A percentile compares a stretch with the other conserved stretches of the same genome.
phyloP scores from a whole-genome alignment of 306 rosid species.

The Nissolia schottii region DNA sequence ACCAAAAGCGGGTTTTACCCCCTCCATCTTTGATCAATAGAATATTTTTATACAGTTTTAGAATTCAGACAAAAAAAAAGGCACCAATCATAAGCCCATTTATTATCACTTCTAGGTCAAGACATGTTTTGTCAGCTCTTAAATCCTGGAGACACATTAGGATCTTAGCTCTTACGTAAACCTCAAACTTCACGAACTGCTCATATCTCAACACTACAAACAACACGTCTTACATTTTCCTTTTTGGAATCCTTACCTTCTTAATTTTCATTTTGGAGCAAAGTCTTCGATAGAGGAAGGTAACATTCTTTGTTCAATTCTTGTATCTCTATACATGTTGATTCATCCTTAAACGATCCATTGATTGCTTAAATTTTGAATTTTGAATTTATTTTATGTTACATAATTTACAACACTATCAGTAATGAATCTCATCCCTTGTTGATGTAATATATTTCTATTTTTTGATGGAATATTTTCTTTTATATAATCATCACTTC shows the following conservation, averaged over 20 bases:
- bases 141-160: too few relatives aligned
- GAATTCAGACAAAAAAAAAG: too few relatives aligned
- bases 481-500: not conserved
- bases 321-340: not conserved
- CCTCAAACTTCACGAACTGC: constrained; percentile 22
- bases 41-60: too few relatives aligned
- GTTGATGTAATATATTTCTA: not conserved
- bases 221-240: not conserved
- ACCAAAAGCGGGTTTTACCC: too few relatives aligned
- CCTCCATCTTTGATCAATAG: too few relatives aligned
- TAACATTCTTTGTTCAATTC: constrained; percentile 6
- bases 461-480: not conserved
- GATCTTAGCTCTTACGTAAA: not conserved
- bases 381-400: not conserved
- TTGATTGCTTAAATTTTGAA: not conserved
- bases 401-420: not conserved
- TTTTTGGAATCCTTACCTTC: not conserved
- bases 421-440: not conserved
- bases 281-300: not conserved
- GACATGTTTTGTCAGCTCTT: constrained; percentile 6
- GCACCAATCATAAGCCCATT: too few relatives aligned
- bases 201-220: not conserved
- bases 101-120: not conserved
- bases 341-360: not conserved
- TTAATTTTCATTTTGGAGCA: not conserved